Evolutionary conservation across 331 rosid species (phyloP).

Genomic region (Cydonia oblonga): DNA sequence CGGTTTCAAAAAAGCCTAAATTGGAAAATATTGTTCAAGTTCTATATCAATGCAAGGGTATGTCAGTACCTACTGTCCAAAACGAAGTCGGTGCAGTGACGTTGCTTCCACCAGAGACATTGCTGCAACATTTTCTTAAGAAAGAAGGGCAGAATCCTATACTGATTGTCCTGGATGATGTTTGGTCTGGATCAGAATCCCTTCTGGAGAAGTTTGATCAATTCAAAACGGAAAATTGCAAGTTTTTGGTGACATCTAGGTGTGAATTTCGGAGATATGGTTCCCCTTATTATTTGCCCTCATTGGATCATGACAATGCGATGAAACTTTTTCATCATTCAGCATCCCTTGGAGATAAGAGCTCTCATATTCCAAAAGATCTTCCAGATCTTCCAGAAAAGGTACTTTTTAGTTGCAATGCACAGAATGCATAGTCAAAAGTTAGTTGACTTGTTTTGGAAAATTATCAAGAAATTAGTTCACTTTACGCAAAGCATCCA

Average conservation of each 20-base stretch:
- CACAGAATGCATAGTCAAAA: neutral
- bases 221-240: constrained; percentile 10
- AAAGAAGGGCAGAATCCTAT: constrained; percentile 15
- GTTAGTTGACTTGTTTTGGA: neutral
- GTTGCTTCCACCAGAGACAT: constrained; percentile 8
- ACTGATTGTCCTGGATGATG: constrained; percentile 52
- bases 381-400: constrained; percentile 16
- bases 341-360: constrained; percentile 22
- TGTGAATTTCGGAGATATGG: constrained; percentile 21
- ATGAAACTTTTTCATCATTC: constrained; percentile 25
- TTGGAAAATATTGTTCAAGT: constrained; percentile 21
- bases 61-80: constrained; percentile 22
- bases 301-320: constrained; percentile 25
- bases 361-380: constrained; percentile 16
- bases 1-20: constrained; percentile 34
- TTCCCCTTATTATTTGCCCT: neutral
- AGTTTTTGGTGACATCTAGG: constrained; percentile 61
- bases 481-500: neutral
- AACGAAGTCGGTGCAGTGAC: constrained; percentile 21
- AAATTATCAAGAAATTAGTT: neutral
- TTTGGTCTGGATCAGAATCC: constrained; percentile 32
- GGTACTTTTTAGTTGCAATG: constrained; percentile 14
- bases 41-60: constrained; percentile 20
- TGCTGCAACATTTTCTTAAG: constrained; percentile 18
- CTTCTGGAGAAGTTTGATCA: constrained; percentile 24